Evolutionary conservation across 78 protist species (phyloP).

Genomic region (Dictyostelium citrinum): DNA sequence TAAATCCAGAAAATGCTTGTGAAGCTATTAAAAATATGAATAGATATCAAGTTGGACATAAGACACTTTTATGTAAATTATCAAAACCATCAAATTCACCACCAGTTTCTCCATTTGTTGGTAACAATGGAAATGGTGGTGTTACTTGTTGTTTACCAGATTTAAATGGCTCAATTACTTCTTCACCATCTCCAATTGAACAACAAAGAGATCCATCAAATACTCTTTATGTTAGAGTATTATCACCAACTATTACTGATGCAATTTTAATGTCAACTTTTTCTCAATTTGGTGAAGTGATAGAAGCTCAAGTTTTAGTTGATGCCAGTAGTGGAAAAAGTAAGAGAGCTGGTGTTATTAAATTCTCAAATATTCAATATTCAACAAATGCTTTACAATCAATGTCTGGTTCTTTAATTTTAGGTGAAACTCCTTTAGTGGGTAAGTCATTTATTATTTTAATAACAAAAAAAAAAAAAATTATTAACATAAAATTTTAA

Average conservation of each 20-base stretch:
- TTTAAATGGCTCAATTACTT: not conserved
- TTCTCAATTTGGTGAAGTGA: constrained; percentile 39
- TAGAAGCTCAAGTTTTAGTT: constrained; percentile 33
- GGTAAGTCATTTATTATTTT: not conserved
- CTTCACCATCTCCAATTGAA: not conserved
- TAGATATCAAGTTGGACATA: constrained; percentile 44
- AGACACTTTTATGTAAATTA: constrained; percentile 27
- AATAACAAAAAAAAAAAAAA: not conserved
- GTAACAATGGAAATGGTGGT: not conserved
- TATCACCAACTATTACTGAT: constrained; percentile 64
- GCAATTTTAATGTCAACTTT: constrained; percentile 10
- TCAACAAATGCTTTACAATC: constrained; percentile 15
- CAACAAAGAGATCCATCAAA: constrained; percentile 6
- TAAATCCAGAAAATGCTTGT: constrained; percentile 11
- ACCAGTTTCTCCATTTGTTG: not conserved
- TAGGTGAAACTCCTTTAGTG: constrained; percentile 68
- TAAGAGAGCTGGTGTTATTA: constrained; percentile 28
- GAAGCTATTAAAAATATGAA: constrained; percentile 61
- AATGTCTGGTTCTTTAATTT: constrained; percentile 24
- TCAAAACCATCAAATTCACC: constrained; percentile 43
- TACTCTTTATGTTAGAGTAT: constrained; percentile 23
- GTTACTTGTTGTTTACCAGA: not conserved
- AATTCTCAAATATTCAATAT: not conserved
- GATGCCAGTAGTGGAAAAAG: constrained; percentile 23
- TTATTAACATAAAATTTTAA: not conserved